Conservation (phyloP, 306 rosid species). For the Urtica urens region DNA sequence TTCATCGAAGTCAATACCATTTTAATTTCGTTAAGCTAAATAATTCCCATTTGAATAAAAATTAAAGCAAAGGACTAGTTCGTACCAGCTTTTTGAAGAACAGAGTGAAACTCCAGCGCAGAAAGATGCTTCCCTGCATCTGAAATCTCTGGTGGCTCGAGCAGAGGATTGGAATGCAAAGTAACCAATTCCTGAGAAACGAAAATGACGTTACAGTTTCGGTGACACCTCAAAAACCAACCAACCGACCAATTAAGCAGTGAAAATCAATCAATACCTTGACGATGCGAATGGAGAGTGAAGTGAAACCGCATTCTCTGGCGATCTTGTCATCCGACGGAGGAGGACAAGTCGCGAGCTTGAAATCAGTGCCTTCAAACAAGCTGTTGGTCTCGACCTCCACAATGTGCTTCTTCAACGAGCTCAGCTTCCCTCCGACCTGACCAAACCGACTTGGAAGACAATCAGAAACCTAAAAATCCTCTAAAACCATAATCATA, state of each 20-base stretch:
- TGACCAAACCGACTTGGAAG: slow-evolving; percentile 12
- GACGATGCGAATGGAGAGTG: slow-evolving; percentile 71
- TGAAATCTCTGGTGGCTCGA: slow-evolving; percentile 55
- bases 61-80: not conserved
- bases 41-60: not conserved
- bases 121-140: slow-evolving; percentile 82
- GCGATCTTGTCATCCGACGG: slow-evolving; percentile 48
- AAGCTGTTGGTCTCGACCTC: slow-evolving; percentile 32
- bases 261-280: slow-evolving; percentile 40
- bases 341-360: slow-evolving; percentile 63
- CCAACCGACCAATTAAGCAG: not conserved
- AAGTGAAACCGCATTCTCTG: slow-evolving; percentile 75
- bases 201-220: slow-evolving; percentile 5
- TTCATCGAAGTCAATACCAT: too few relatives aligned
- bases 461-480: not conserved
- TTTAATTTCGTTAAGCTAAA: not conserved
- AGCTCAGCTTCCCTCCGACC: slow-evolving; percentile 68
- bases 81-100: slow-evolving; percentile 50
- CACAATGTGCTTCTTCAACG: slow-evolving; percentile 52
- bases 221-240: not conserved
- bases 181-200: slow-evolving; percentile 70
- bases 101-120: slow-evolving; percentile 70
- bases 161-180: slow-evolving; percentile 51
- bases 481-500: not conserved
- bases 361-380: slow-evolving; percentile 72